phyloP scores from a whole-genome alignment of 352 stramenopile genomes.

The Pythium grandisporangium region DNA sequence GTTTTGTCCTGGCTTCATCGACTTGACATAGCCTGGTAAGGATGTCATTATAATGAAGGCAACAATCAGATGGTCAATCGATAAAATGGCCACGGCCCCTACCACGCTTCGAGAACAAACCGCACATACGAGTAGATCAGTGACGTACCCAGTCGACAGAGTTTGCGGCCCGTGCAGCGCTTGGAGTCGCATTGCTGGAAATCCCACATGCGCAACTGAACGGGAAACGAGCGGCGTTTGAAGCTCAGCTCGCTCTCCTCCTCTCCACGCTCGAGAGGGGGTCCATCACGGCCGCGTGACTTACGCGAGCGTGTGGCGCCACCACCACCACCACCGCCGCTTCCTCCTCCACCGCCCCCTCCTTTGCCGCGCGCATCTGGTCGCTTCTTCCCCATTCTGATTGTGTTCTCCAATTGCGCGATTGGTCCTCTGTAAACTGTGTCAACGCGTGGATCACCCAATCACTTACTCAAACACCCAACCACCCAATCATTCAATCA shows the following conservation, averaged over 20 bases:
- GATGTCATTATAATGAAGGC: too few species aligned
- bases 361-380: constrained; percentile 1
- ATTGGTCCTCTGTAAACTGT: too few species aligned
- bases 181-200: constrained; percentile 95
- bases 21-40: constrained; percentile 85
- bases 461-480: not conserved
- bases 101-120: too few species aligned
- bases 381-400: constrained; percentile 25
- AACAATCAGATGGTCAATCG: too few species aligned
- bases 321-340: constrained; percentile 3
- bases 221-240: constrained; percentile 58
- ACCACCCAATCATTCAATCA: not conserved
- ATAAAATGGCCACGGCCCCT: too few species aligned
- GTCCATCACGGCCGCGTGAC: constrained; percentile 10
- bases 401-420: not conserved
- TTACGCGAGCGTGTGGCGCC: constrained; percentile 9
- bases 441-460: not conserved
- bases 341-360: not conserved
- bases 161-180: constrained; percentile 90
- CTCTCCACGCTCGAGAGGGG: constrained; percentile 18
- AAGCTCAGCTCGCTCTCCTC: constrained; percentile 63
- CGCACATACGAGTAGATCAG: too few species aligned
- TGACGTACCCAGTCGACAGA: constrained; percentile 77
- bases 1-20: constrained; percentile 86
- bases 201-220: constrained; percentile 92